These are phyloP conservation scores for Leccinellum albellum DNA, from an alignment of 768 basidiomycete genomes.

Conservation along the genomic window DNA sequence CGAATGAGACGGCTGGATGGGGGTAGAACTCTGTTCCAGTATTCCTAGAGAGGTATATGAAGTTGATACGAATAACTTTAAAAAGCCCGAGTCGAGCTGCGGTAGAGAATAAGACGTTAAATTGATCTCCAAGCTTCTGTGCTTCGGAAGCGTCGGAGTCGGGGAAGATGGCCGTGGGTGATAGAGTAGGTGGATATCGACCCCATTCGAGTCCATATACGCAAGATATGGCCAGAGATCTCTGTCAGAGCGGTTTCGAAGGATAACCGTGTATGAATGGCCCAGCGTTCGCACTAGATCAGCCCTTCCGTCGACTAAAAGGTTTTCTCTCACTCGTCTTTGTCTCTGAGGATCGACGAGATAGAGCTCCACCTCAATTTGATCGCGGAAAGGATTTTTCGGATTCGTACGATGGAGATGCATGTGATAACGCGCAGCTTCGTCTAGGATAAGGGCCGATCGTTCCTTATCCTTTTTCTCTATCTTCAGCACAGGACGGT, in stretches of 20 bases:
- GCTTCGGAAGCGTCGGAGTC: conserved; percentile 43
- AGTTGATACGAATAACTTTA: conserved; percentile 58
- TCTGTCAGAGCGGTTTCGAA: conserved; percentile 47
- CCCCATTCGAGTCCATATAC: conserved; percentile 56
- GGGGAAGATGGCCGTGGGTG: conserved; percentile 39
- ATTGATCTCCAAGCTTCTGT: conserved; percentile 38
- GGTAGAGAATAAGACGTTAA: conserved; percentile 41
- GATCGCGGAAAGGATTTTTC: conserved; percentile 41
- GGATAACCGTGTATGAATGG: conserved; percentile 44
- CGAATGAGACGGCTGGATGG: conserved; percentile 15
- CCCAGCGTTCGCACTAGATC: conserved; percentile 41
- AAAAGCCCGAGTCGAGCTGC: conserved; percentile 44
- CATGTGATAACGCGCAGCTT: conserved; percentile 57
- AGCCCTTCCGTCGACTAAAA: conserved; percentile 47
- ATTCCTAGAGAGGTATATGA: conserved; percentile 45
- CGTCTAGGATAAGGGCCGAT: conserved; percentile 44
- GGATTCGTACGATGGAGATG: conserved; percentile 54
- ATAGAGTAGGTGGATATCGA: conserved; percentile 53
- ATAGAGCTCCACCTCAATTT: conserved; percentile 53
- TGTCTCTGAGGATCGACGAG: conserved; percentile 44
- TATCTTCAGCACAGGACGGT: conserved; percentile 37
- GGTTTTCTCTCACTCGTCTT: conserved; percentile 41
- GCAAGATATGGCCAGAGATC: conserved; percentile 63
- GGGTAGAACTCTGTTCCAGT: conserved; percentile 42
- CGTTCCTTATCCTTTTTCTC: conserved; percentile 32